A percentile compares a stretch with the other conserved stretches of the same genome.
These are phyloP conservation scores for Stemphylium vesicarium DNA, from an alignment of 2,329 filamentous ascomycete genomes.

Conservation along the genomic window DNA sequence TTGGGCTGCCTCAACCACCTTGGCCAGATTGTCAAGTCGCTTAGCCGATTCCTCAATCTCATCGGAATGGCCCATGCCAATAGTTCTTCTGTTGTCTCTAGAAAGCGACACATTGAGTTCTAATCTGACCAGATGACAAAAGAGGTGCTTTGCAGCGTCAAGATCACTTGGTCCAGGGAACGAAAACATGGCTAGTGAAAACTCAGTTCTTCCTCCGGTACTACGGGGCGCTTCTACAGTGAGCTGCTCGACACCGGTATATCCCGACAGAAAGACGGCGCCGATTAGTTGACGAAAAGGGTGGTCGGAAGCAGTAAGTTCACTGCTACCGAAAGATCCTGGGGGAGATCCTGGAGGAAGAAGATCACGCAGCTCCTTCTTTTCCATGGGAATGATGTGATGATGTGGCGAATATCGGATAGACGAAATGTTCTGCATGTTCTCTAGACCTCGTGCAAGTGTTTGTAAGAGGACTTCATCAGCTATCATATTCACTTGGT, in stretches of 20 bases:
- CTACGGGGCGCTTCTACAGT: constrained; percentile 6
- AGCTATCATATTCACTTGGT: constrained; percentile 36
- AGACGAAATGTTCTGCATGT: constrained; percentile 32
- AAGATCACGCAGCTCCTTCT: constrained; percentile 25
- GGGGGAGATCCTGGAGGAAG: constrained; percentile 22
- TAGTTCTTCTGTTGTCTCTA: background rate
- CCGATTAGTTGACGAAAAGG: constrained; percentile 39
- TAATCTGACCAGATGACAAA: constrained; percentile 27
- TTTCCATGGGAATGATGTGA: constrained; percentile 28
- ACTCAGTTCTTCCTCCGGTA: constrained; percentile 10
- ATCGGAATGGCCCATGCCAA: no score
- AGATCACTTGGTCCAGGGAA: constrained; percentile 21
- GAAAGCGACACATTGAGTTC: constrained; percentile 21
- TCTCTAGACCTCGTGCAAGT: constrained; percentile 29
- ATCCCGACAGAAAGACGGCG: constrained; percentile 28
- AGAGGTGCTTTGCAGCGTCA: constrained; percentile 29
- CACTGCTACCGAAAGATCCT: background rate
- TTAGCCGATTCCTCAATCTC: background rate
- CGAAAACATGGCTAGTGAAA: constrained; percentile 28
- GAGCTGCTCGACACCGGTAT: constrained; percentile 31
- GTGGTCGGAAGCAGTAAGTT: constrained; percentile 14
- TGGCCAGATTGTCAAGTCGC: constrained; percentile 23
- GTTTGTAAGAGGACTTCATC: constrained; percentile 32
- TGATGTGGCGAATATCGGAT: constrained; percentile 36
- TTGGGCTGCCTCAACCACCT: constrained; percentile 22